Conservation (phyloP, 164 flowering plant genomes). For the Piper betle region DNA sequence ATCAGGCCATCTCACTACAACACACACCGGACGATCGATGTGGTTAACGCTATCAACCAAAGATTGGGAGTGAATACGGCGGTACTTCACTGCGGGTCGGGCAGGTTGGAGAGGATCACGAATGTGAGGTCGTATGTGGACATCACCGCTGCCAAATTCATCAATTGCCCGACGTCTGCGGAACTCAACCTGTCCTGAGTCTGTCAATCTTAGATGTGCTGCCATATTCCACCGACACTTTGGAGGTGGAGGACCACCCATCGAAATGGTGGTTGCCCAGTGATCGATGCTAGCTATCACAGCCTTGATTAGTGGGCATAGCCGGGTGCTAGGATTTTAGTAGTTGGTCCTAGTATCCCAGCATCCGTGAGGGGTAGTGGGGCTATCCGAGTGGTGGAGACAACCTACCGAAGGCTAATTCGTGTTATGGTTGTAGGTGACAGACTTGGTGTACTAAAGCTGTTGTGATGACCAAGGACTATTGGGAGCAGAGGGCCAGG, state of each 20-base stretch:
- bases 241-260: background rate
- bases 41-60: background rate
- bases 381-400: too few species aligned
- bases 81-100: background rate
- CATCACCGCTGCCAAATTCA: background rate
- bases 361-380: too few species aligned
- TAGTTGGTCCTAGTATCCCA: too few species aligned
- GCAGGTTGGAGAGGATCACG: background rate
- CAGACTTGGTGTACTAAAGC: too few species aligned
- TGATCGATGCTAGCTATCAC: background rate
- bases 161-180: background rate
- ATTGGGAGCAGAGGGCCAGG: too few species aligned
- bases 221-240: background rate
- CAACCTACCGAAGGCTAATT: too few species aligned
- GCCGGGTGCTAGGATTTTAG: too few species aligned
- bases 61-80: background rate
- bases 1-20: background rate
- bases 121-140: background rate
- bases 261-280: background rate
- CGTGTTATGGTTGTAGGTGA: too few species aligned
- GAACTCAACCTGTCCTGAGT: background rate
- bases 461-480: too few species aligned
- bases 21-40: background rate
- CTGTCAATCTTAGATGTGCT: background rate
- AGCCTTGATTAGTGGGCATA: background rate